Evolutionary conservation across 371 early-diverging fungal species (phyloP).

Genomic region (Rhizopus delemar): DNA sequence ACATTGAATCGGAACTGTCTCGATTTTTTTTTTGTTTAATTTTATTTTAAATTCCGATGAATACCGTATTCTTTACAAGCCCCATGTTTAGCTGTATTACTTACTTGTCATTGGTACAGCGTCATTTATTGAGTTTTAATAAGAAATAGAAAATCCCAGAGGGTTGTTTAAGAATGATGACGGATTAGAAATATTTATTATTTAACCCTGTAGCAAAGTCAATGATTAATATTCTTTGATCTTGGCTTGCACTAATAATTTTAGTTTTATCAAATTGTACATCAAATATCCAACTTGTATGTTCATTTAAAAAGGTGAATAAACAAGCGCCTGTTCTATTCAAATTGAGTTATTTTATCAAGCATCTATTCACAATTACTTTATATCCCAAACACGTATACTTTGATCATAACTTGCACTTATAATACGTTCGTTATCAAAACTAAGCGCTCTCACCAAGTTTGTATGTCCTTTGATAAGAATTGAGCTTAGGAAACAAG

Average conservation of each 20-base stretch:
- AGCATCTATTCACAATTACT: slow-evolving; percentile 14
- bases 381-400: slow-evolving; percentile 93
- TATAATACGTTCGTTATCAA: slow-evolving; percentile 55
- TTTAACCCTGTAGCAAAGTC: slow-evolving; percentile 74
- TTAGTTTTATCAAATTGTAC: slow-evolving; percentile 81
- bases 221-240: slow-evolving; percentile 79
- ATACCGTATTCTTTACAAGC: no score
- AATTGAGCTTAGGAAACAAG: no score
- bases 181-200: slow-evolving; percentile 22
- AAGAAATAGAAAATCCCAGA: no score
- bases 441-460: slow-evolving; percentile 89
- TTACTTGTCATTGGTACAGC: no score
- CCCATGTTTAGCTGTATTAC: no score
- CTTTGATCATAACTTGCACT: slow-evolving; percentile 87
- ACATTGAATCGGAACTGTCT: no score
- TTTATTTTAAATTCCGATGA: no score
- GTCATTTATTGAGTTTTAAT: no score
- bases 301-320: slow-evolving; percentile 72
- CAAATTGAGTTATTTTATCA: background rate
- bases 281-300: slow-evolving; percentile 94
- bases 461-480: slow-evolving; percentile 73
- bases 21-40: no score
- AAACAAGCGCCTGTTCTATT: slow-evolving; percentile 39
- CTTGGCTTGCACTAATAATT: slow-evolving; percentile 83
- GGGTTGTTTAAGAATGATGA: no score